Evolutionary conservation across 2,329 filamentous ascomycete species (phyloP).

Genomic region (Cadophora malorum): DNA sequence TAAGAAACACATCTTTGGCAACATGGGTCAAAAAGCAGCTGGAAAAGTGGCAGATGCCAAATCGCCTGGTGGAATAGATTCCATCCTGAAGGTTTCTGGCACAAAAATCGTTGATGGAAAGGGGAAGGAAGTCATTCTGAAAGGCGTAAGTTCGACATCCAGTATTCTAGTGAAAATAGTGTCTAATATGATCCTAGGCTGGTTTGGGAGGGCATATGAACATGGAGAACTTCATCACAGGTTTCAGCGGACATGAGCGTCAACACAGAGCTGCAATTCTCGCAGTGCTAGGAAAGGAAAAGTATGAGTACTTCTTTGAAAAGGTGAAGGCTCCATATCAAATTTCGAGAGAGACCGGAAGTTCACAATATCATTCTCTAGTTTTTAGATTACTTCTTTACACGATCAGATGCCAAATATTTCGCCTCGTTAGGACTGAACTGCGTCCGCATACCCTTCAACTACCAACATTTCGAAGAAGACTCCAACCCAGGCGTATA

Average conservation of each 20-base stretch:
- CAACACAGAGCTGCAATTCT: slow-evolving; percentile 60
- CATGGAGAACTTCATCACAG: slow-evolving; percentile 68
- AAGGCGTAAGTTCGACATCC: slow-evolving; percentile 39
- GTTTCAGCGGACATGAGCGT: slow-evolving; percentile 62
- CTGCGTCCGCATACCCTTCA: slow-evolving; percentile 64
- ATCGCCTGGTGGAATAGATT: slow-evolving; percentile 19
- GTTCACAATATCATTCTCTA: not conserved
- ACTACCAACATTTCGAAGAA: slow-evolving; percentile 62
- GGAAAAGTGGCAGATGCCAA: slow-evolving; percentile 1
- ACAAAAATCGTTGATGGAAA: slow-evolving; percentile 49
- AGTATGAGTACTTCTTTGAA: slow-evolving; percentile 49
- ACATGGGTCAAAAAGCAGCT: slow-evolving; percentile 3
- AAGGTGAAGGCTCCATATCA: not conserved
- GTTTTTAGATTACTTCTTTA: slow-evolving; percentile 56
- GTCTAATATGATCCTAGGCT: slow-evolving; percentile 44
- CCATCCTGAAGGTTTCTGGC: slow-evolving; percentile 45
- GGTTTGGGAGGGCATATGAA: slow-evolving; percentile 45
- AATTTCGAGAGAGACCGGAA: not conserved
- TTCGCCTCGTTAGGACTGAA: slow-evolving; percentile 61
- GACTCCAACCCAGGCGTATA: slow-evolving; percentile 55
- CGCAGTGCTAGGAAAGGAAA: slow-evolving; percentile 58
- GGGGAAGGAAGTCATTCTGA: slow-evolving; percentile 45
- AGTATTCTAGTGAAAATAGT: not conserved
- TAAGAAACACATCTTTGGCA: not conserved
- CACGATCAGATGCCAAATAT: slow-evolving; percentile 60